phyloP scores from a whole-genome alignment of 176 grass and related monocot species.

The Zea luxurians region DNA sequence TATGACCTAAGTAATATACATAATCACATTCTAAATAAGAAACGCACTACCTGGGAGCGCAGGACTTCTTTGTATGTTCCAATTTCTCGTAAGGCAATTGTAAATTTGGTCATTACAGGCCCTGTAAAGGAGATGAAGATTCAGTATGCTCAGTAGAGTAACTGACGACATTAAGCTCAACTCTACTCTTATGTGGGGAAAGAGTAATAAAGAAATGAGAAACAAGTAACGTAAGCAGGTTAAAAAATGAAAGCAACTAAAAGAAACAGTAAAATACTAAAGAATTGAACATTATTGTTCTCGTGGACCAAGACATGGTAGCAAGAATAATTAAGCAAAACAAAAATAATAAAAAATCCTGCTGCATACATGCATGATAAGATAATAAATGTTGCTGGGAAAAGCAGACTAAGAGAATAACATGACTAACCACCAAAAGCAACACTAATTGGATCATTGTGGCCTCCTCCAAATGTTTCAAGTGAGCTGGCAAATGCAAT shows the following conservation, averaged over 20 bases:
- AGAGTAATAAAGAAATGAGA: slow-evolving; percentile 5
- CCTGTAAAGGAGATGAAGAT: slow-evolving; percentile 56
- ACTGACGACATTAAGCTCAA: slow-evolving; percentile 2
- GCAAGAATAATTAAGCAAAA: slow-evolving; percentile 34
- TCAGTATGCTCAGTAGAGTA: slow-evolving; percentile 34
- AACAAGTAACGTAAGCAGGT: slow-evolving; percentile 8
- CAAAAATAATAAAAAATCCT: not conserved
- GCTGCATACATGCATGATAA: slow-evolving; percentile 12
- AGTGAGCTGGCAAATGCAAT: slow-evolving; percentile 96
- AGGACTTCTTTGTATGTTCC: slow-evolving; percentile 98
- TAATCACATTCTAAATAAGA: slow-evolving; percentile 20
- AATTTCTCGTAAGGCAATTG: slow-evolving; percentile 94
- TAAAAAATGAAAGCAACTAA: not conserved
- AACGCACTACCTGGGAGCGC: slow-evolving; percentile 75
- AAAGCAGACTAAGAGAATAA: slow-evolving; percentile 29
- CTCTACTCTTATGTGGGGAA: slow-evolving; percentile 1
- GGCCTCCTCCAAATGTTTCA: slow-evolving; percentile 93
- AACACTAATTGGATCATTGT: slow-evolving; percentile 96
- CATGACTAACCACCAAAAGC: slow-evolving; percentile 85
- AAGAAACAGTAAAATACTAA: not conserved
- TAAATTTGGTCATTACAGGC: slow-evolving; percentile 95
- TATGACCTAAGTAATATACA: not conserved
- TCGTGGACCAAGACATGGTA: slow-evolving; percentile 21
- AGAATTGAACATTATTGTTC: not conserved
- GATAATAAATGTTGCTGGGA: slow-evolving; percentile 11